Evolutionary conservation across 345 rosid species (phyloP).

Genomic region (Toxicodendron radicans): DNA sequence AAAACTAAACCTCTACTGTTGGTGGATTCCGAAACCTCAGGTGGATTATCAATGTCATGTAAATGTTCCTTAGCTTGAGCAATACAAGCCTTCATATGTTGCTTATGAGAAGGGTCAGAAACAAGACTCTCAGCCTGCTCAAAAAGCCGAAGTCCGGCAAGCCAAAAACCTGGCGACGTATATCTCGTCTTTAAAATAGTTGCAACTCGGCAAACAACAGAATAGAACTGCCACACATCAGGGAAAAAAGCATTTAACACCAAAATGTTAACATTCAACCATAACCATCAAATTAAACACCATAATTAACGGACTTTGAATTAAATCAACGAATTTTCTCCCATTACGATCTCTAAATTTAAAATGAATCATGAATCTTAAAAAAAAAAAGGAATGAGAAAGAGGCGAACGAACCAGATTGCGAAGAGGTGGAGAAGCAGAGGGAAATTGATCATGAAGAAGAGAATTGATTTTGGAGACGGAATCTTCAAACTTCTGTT

Average conservation of each 20-base stretch:
- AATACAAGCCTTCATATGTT: conserved; percentile 60
- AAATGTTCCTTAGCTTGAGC: conserved; percentile 71
- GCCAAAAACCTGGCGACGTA: conserved; percentile 90
- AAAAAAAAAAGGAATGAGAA: too few relatives aligned
- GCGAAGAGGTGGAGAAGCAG: conserved; percentile 67
- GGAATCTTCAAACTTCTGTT: conserved; percentile 74
- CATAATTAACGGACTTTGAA: background rate
- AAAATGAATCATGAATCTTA: too few relatives aligned
- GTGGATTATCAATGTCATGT: conserved; percentile 40
- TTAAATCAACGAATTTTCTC: too few relatives aligned
- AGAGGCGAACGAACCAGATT: conserved; percentile 41
- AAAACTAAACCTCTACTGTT: conserved; percentile 44
- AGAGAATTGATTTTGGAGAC: conserved; percentile 63
- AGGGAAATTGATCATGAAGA: conserved; percentile 46
- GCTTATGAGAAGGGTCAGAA: conserved; percentile 62
- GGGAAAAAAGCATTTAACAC: background rate
- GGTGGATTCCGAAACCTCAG: conserved; percentile 28
- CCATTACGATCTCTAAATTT: background rate
- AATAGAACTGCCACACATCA: conserved; percentile 50
- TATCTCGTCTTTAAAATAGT: conserved; percentile 78
- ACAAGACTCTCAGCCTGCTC: conserved; percentile 54
- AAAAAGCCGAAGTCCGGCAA: conserved; percentile 68
- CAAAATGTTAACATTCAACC: background rate
- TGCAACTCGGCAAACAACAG: conserved; percentile 77
- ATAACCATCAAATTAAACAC: background rate